These are phyloP conservation scores for Singerocomus inundabilis DNA, from an alignment of 1,284 basidiomycete genomes.

Conservation along the genomic window DNA sequence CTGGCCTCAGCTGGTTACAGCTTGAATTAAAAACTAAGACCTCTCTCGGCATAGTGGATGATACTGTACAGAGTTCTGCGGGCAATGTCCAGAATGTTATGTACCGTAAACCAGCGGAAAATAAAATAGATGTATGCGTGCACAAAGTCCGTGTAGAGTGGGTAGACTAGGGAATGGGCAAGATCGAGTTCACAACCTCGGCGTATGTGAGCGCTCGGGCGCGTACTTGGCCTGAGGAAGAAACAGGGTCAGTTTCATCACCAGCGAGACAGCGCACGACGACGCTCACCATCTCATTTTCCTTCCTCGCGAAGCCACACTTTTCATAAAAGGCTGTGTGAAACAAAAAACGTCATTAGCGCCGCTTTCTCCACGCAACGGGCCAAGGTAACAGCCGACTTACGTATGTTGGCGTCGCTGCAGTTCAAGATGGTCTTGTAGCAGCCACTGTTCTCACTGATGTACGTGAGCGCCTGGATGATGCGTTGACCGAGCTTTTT, in stretches of 20 bases:
- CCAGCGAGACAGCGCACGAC: background rate
- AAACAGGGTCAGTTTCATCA: constrained; percentile 4
- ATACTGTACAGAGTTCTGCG: constrained; percentile 24
- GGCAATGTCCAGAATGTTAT: constrained; percentile 11
- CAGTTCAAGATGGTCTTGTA: constrained; percentile 99
- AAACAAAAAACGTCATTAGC: constrained; percentile 12
- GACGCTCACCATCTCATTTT: constrained; percentile 77
- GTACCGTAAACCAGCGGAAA: constrained; percentile 6
- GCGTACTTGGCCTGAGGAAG: constrained; percentile 53
- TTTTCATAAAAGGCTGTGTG: constrained; percentile 91
- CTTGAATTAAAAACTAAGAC: background rate
- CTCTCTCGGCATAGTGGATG: background rate
- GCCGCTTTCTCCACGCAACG: constrained; percentile 11
- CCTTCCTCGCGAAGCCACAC: constrained; percentile 88
- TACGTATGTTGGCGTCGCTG: constrained; percentile 87
- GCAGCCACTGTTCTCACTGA: constrained; percentile 75
- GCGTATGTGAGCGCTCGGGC: constrained; percentile 40
- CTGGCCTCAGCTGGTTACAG: background rate
- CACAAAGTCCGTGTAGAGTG: constrained; percentile 5
- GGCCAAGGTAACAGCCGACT: constrained; percentile 37
- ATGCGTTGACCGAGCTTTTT: constrained; percentile 86
- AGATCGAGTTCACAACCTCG: constrained; percentile 34
- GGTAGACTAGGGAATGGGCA: constrained; percentile 1
- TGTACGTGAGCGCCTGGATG: constrained; percentile 80
- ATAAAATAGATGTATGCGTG: constrained; percentile 5